Conservation (phyloP, 345 rosid species). For the Salix udensis region DNA sequence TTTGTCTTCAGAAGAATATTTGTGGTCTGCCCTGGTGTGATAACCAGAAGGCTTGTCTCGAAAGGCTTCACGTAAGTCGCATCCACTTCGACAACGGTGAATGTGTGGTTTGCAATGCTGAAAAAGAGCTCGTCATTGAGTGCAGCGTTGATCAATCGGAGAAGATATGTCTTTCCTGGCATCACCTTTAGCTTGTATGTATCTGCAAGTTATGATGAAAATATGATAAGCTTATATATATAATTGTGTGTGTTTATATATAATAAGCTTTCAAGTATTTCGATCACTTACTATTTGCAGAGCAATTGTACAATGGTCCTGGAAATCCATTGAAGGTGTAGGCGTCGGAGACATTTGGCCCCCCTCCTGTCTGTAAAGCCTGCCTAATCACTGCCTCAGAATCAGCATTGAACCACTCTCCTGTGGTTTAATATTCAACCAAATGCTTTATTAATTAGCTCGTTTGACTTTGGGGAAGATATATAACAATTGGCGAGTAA, state of each 20-base stretch:
- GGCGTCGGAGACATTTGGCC: conserved; percentile 75
- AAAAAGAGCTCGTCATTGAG: conserved; percentile 74
- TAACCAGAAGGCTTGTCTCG: conserved; percentile 35
- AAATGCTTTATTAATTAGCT: neutral
- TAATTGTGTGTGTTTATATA: too few relatives aligned
- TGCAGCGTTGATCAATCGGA: conserved; percentile 71
- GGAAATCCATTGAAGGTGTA: conserved; percentile 73
- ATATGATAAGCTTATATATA: too few relatives aligned
- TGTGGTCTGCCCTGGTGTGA: conserved; percentile 71
- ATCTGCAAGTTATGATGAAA: conserved; percentile 32
- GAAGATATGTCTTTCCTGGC: conserved; percentile 65
- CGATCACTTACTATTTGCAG: conserved; percentile 39
- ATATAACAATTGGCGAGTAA: too few relatives aligned
- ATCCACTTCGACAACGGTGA: conserved; percentile 73
- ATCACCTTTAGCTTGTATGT: conserved; percentile 59
- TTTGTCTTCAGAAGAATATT: conserved; percentile 63
- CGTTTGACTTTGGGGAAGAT: neutral
- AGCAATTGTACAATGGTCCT: conserved; percentile 78
- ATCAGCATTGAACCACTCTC: conserved; percentile 78
- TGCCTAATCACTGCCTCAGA: conserved; percentile 57
- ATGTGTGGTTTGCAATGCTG: conserved; percentile 64
- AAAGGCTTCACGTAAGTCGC: conserved; percentile 75
- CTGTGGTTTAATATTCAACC: conserved; percentile 22
- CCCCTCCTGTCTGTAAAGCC: conserved; percentile 59
- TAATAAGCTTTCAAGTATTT: too few relatives aligned